Percentiles rank a stretch among this genome's conserved stretches.
These are phyloP conservation scores for Myxozyma udenii DNA, from an alignment of 805 yeast species.

Conservation along the genomic window DNA sequence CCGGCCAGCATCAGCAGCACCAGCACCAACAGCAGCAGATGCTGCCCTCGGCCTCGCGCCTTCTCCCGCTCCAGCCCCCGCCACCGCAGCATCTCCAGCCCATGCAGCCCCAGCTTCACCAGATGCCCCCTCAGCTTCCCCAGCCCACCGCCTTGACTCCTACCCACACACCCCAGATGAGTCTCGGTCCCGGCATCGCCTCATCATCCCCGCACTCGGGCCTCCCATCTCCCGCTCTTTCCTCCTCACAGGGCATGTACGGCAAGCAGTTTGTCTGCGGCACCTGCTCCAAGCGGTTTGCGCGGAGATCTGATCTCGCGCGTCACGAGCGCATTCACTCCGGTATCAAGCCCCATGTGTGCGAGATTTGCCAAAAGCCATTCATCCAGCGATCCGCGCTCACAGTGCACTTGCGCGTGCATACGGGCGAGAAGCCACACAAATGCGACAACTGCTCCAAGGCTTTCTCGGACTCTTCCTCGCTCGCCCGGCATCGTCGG, in stretches of 20 bases:
- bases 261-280: conserved; percentile 37
- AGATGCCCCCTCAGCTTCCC: background rate
- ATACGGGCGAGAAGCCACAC: conserved; percentile 78
- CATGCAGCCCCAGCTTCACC: background rate
- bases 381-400: conserved; percentile 81
- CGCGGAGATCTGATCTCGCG: conserved; percentile 76
- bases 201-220: conserved; percentile 2
- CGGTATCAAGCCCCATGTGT: conserved; percentile 43
- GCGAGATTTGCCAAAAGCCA: conserved; percentile 61
- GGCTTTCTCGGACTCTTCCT: conserved; percentile 32
- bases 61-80: background rate
- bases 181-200: conserved; percentile 2
- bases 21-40: background rate
- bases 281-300: conserved; percentile 62
- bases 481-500: conserved; percentile 75
- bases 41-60: background rate
- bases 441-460: conserved; percentile 45
- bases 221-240: conserved; percentile 3
- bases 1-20: conserved; percentile 12
- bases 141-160: background rate
- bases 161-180: conserved; percentile 4
- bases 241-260: conserved; percentile 7
- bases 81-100: conserved; percentile 7
- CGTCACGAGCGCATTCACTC: conserved; percentile 71
- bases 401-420: conserved; percentile 74